Percentiles rank a stretch among this genome's conserved stretches.
These are phyloP conservation scores for Globisporangium cylindrosporum DNA, from an alignment of 352 stramenopile species.

Conservation along the genomic window DNA sequence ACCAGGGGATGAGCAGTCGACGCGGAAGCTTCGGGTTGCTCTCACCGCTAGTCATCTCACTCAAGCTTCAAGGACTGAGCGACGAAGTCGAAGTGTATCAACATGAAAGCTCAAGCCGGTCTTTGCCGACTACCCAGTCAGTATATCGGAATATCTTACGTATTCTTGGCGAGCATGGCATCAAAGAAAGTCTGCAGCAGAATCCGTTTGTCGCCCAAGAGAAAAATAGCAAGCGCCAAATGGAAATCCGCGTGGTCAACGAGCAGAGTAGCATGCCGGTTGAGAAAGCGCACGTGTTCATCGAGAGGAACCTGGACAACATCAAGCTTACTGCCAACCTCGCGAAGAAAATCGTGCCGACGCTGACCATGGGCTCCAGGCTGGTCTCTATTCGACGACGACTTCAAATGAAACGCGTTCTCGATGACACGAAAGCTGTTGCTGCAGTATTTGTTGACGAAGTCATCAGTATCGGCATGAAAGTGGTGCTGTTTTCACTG, in stretches of 20 bases:
- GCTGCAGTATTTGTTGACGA: constrained; percentile 31
- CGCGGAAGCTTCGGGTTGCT: neutral
- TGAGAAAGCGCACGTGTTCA: constrained; percentile 49
- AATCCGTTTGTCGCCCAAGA: constrained; percentile 51
- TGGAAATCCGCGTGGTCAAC: constrained; percentile 51
- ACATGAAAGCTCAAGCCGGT: constrained; percentile 25
- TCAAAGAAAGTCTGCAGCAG: constrained; percentile 68
- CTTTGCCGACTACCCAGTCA: constrained; percentile 48
- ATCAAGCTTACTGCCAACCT: constrained; percentile 37
- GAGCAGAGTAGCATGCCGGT: constrained; percentile 49
- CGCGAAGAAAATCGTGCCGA: constrained; percentile 59
- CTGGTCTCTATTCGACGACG: constrained; percentile 60
- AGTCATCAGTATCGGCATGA: constrained; percentile 30
- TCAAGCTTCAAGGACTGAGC: constrained; percentile 40
- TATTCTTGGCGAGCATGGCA: constrained; percentile 42
- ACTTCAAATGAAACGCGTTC: constrained; percentile 47
- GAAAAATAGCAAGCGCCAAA: constrained; percentile 41
- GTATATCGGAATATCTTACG: constrained; percentile 49
- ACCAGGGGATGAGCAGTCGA: neutral
- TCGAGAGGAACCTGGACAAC: constrained; percentile 53
- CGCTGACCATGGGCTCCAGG: constrained; percentile 58
- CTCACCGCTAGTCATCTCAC: constrained; percentile 28
- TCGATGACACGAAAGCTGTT: constrained; percentile 29
- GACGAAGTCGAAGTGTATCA: constrained; percentile 45
- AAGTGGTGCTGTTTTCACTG: constrained; percentile 29